Base-by-base conservation (phyloP, 495 filamentous ascomycete species). In the Penicillium simplicissimum region DNA sequence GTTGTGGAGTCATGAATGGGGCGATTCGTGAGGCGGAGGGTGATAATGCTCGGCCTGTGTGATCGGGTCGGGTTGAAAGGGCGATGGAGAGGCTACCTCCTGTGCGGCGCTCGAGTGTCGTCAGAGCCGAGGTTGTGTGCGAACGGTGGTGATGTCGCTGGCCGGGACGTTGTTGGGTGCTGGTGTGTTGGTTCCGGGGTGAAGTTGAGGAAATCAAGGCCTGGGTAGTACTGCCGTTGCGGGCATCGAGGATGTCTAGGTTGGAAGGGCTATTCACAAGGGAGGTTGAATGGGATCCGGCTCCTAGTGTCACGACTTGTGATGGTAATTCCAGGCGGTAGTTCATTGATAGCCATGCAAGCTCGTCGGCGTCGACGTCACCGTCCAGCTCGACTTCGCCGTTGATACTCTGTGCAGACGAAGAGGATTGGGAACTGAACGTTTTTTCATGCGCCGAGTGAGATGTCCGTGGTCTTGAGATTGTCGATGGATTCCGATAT, bases 311-410 rank as follows among this genome's bases (percentile, higher is more conserved):
- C 0, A 79, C 47, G 1, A 72, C 65, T 31, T 74, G 76, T 0
- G 76, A 79, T 14, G 88, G 89, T 6, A 93, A 75, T 59, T 92
- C 87, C 1, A 92, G 80, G 21, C 90, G 81, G 7, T 86, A 84
- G 63, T 93, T 94, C 67, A 93, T 83, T 31, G 81, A 86, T 13
- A 89, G 80, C 91, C 91, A 96, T 19, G 84, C 78, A 11, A 74
- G 76, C 47, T 90, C 86, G 35, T 91, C 87, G 67, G 78, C 66
- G 57, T 75, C 68, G 13, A 66, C 45, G 25, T 63, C 60, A n/a
- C 64, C 61, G 25, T 61, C 62, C 35, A 53, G 23, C 52, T 63
- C 61, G 48, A 17, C 36, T 0, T 69, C 68, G 35, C 60, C 67
- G 31, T 33, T 62, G 34, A 55, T 48, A 42, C 67, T 72, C n/a